These are phyloP conservation scores for Diplogelasinospora grovesii DNA, from an alignment of 495 filamentous ascomycete genomes.

Conservation along the genomic window DNA sequence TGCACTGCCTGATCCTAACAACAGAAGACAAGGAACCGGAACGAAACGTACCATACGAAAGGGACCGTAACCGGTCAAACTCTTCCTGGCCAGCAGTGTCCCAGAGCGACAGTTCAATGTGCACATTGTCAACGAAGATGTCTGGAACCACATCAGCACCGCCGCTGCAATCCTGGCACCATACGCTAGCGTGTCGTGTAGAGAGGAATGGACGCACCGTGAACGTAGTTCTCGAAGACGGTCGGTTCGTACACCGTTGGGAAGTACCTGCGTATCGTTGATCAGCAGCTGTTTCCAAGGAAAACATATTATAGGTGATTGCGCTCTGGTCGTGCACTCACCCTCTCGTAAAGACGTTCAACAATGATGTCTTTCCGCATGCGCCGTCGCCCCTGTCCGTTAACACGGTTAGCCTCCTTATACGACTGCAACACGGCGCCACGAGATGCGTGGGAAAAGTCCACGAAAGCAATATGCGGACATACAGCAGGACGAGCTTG, in stretches of 20 bases:
- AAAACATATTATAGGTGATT: neutral
- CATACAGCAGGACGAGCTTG: constrained; percentile 94
- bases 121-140: constrained; percentile 93
- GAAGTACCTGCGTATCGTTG: constrained; percentile 62
- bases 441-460: too few species aligned
- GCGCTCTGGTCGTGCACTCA: constrained; percentile 36
- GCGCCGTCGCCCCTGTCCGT: constrained; percentile 82
- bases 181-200: neutral
- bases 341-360: constrained; percentile 99
- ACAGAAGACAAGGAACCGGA: neutral
- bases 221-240: constrained; percentile 99
- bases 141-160: constrained; percentile 45
- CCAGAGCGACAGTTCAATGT: constrained; percentile 96
- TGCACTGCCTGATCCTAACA: neutral
- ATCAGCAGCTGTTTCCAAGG: neutral
- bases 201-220: constrained; percentile 53
- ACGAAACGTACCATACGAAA: constrained; percentile 66
- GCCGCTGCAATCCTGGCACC: neutral
- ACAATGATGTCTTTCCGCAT: constrained; percentile 91
- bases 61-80: constrained; percentile 90
- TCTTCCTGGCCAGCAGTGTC: constrained; percentile 98
- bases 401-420: constrained; percentile 14
- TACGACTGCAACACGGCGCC: too few species aligned
- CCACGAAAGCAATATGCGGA: too few species aligned
- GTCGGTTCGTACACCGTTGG: constrained; percentile 98